Evolutionary conservation across 2,329 filamentous ascomycete genomes (phyloP).

Genomic region (Blumeria hordei): DNA sequence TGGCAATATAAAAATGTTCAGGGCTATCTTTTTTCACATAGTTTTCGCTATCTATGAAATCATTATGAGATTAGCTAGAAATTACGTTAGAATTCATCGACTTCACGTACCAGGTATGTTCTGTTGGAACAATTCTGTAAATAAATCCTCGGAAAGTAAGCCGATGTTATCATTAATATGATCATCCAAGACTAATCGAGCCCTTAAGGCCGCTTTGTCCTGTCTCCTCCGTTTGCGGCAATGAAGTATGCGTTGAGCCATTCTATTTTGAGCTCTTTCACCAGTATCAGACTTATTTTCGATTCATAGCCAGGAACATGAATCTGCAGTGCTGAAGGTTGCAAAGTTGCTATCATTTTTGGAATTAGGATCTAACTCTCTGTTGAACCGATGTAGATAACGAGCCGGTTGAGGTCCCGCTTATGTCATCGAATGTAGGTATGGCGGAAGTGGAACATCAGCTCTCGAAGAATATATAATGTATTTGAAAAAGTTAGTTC

Average conservation of each 20-base stretch:
- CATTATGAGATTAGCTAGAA: constrained; percentile 2
- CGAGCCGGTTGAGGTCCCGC: too few relatives aligned
- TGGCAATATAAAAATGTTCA: constrained; percentile 37
- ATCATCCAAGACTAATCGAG: constrained; percentile 63
- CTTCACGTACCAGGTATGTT: too few relatives aligned
- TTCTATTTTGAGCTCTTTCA: neutral
- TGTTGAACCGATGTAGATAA: too few relatives aligned
- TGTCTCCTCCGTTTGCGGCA: constrained; percentile 24
- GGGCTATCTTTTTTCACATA: constrained; percentile 11
- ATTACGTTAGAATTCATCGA: neutral
- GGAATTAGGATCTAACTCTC: too few relatives aligned
- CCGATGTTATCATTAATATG: constrained; percentile 68
- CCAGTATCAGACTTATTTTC: neutral
- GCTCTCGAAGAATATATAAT: too few relatives aligned
- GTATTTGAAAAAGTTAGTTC: too few relatives aligned
- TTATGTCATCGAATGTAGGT: too few relatives aligned
- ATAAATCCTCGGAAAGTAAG: constrained; percentile 67
- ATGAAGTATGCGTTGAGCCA: neutral
- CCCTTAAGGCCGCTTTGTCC: constrained; percentile 54
- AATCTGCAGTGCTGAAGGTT: too few relatives aligned
- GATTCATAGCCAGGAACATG: too few relatives aligned
- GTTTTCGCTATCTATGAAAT: constrained; percentile 7
- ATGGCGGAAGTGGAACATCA: too few relatives aligned
- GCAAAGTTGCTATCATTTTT: too few relatives aligned
- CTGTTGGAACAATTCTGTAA: constrained; percentile 46